phyloP scores from a whole-genome alignment of 1,139 yeast genomes.

The Blastobotrys raffinosifermentans region DNA sequence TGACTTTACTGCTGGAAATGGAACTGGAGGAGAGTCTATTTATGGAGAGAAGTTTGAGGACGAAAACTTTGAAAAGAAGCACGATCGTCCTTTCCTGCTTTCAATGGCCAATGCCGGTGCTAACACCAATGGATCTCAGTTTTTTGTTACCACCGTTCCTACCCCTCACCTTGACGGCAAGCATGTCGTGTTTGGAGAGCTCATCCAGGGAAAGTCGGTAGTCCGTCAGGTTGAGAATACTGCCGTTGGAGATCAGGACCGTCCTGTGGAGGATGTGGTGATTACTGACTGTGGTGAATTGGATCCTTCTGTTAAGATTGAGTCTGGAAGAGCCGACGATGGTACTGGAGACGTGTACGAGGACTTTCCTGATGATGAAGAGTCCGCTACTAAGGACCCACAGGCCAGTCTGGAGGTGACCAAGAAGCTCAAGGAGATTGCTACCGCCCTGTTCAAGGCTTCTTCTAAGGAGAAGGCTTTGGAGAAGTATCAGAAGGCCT shows the following conservation, averaged over 20 bases:
- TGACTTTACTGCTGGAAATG: conserved; percentile 83
- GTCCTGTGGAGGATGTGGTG: conserved; percentile 59
- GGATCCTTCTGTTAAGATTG: conserved; percentile 46
- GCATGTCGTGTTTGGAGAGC: conserved; percentile 94
- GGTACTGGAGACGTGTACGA: conserved; percentile 85
- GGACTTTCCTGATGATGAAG: conserved; percentile 63
- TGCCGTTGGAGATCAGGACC: conserved; percentile 65
- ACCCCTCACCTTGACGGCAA: conserved; percentile 87
- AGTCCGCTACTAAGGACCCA: conserved; percentile 53
- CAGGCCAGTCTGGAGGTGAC: conserved; percentile 18
- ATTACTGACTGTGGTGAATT: conserved; percentile 79
- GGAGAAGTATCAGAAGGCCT: conserved; percentile 66
- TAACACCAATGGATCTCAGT: conserved; percentile 92
- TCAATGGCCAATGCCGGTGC: conserved; percentile 98
- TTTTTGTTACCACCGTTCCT: conserved; percentile 77
- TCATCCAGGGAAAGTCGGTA: conserved; percentile 72
- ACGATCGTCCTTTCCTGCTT: conserved; percentile 78
- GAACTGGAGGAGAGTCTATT: conserved; percentile 92
- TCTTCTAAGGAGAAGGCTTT: conserved; percentile 49
- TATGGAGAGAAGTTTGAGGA: conserved; percentile 95
- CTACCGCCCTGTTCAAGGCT: conserved; percentile 66
- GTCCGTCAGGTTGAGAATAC: conserved; percentile 72
- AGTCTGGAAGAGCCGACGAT: conserved; percentile 50
- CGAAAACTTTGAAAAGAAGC: conserved; percentile 72
- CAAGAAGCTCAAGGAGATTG: conserved; percentile 58